phyloP scores from a whole-genome alignment of 768 basidiomycete genomes.

The Boletus patriciae region DNA sequence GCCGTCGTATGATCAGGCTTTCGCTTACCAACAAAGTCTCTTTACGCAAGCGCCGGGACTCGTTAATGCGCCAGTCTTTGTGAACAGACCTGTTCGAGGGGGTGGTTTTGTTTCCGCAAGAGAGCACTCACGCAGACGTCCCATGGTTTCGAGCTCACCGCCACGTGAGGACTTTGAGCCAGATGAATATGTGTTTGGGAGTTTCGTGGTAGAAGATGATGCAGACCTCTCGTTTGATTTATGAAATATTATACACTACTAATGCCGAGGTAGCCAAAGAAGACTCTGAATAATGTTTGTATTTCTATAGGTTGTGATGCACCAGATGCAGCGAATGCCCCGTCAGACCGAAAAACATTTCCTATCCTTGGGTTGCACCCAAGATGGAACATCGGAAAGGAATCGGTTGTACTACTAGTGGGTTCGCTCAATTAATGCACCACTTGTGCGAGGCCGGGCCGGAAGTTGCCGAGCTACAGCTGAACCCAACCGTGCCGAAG shows the following conservation, averaged over 20 bases:
- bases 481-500: too few relatives aligned
- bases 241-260: constrained; percentile 3
- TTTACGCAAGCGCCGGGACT: constrained; percentile 60
- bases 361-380: background rate
- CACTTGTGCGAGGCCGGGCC: constrained; percentile 1
- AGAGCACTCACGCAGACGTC: constrained; percentile 33
- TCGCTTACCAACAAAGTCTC: constrained; percentile 69
- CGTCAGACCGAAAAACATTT: background rate
- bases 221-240: constrained; percentile 57
- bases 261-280: background rate
- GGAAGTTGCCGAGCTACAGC: constrained; percentile 12
- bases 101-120: constrained; percentile 40
- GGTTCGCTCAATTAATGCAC: too few relatives aligned
- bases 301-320: background rate
- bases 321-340: background rate
- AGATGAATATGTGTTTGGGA: constrained; percentile 71
- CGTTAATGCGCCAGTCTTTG: constrained; percentile 51
- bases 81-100: constrained; percentile 46
- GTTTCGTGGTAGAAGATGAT: constrained; percentile 81
- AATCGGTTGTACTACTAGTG: background rate
- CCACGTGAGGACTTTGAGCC: constrained; percentile 47
- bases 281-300: background rate
- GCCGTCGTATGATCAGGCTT: constrained; percentile 70
- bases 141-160: constrained; percentile 61
- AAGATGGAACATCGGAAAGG: too few relatives aligned